These are phyloP conservation scores for Globisporangium mamillatum DNA, from an alignment of 352 stramenopile species.

Conservation along the genomic window DNA sequence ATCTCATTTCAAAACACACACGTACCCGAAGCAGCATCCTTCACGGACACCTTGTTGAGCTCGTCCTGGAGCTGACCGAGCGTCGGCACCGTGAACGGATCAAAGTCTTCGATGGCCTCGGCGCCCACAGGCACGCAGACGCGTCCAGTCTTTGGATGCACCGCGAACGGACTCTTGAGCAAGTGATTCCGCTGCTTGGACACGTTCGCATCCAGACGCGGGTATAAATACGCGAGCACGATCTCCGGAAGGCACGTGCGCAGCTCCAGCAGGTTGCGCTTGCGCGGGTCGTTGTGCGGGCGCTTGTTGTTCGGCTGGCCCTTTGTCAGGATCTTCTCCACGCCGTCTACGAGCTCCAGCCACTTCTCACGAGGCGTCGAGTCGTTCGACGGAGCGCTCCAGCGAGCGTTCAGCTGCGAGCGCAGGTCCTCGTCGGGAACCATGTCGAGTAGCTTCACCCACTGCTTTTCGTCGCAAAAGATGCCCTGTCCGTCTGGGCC, in stretches of 20 bases:
- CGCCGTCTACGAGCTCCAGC: constrained; percentile 69
- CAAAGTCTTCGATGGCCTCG: constrained; percentile 77
- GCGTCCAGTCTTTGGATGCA: constrained; percentile 97
- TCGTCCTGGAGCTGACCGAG: constrained; percentile 79
- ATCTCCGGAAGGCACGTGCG: constrained; percentile 93
- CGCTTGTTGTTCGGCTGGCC: constrained; percentile 50
- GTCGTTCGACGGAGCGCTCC: constrained; percentile 42
- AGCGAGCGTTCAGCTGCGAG: constrained; percentile 54
- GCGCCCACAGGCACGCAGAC: constrained; percentile 97
- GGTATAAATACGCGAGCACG: constrained; percentile 96
- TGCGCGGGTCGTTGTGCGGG: constrained; percentile 48
- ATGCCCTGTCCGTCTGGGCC: constrained; percentile 91
- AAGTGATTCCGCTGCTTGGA: constrained; percentile 99
- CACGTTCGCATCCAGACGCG: constrained; percentile 99
- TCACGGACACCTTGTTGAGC: constrained; percentile 57
- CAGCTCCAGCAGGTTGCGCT: constrained; percentile 65
- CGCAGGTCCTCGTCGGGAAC: constrained; percentile 90
- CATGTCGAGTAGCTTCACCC: constrained; percentile 91
- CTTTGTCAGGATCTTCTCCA: constrained; percentile 67
- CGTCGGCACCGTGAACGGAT: constrained; percentile 86
- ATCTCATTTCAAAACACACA: neutral
- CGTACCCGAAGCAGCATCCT: constrained; percentile 27
- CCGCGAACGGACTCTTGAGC: constrained; percentile 98
- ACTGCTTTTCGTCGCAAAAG: constrained; percentile 85
- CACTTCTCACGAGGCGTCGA: constrained; percentile 87